phyloP scores from a whole-genome alignment of 495 filamentous ascomycete genomes.

The Rostrohypoxylon terebratum region DNA sequence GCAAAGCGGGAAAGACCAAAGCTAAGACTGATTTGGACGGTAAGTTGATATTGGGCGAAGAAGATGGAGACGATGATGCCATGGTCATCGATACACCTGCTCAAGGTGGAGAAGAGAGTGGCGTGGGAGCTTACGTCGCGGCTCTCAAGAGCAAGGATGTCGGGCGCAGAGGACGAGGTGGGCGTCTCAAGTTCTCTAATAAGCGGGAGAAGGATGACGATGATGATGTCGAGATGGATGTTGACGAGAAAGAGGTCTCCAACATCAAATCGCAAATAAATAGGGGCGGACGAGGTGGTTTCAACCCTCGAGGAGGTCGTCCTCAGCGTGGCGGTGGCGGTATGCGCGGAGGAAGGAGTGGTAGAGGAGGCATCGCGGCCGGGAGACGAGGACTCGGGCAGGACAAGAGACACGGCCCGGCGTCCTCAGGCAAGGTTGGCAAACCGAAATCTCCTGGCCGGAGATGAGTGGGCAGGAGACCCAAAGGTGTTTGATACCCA shows the following conservation, averaged over 20 bases:
- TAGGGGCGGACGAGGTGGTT: conserved; percentile 34
- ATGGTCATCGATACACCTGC: conserved; percentile 69
- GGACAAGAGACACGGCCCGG: conserved; percentile 57
- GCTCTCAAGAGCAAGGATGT: conserved; percentile 89
- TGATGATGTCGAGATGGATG: conserved; percentile 76
- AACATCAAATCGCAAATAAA: conserved; percentile 61
- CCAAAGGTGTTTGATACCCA: conserved; percentile 45
- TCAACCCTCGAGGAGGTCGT: conserved; percentile 35
- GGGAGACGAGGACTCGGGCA: conserved; percentile 62
- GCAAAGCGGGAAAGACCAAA: conserved; percentile 68
- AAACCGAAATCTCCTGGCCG: conserved; percentile 53
- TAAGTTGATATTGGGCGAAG: conserved; percentile 82
- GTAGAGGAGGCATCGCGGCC: conserved; percentile 58
- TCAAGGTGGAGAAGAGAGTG: conserved; percentile 64
- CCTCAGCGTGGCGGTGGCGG: conserved; percentile 44
- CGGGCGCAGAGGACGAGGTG: conserved; percentile 81
- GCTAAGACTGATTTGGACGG: conserved; percentile 85
- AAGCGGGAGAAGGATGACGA: conserved; percentile 71
- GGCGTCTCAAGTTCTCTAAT: conserved; percentile 88
- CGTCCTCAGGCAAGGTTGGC: conserved; percentile 51
- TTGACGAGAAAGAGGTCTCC: conserved; percentile 71
- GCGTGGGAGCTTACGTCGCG: conserved; percentile 91
- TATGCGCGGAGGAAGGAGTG: conserved; percentile 52
- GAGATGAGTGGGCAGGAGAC: conserved; percentile 39
- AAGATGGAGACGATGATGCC: conserved; percentile 61